Conservation (phyloP, 495 filamentous ascomycete species). For the Cryomyces minteri region DNA sequence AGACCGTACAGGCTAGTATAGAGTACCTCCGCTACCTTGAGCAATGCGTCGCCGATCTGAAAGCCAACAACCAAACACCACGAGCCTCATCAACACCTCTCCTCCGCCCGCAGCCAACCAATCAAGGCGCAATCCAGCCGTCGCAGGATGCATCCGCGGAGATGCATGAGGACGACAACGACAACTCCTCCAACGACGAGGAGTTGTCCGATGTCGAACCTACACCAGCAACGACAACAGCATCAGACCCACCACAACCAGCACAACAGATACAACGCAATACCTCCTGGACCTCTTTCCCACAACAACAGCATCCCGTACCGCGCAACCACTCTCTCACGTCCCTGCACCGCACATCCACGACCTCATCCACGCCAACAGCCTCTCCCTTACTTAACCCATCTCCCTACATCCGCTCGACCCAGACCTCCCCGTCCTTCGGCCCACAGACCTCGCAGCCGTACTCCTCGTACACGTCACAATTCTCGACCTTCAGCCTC, state of each 20-base stretch:
- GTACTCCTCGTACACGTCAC: not conserved
- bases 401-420: slow-evolving; percentile 6
- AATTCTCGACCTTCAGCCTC: not conserved
- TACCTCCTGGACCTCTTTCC: slow-evolving; percentile 1
- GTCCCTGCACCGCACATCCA: too few relatives aligned
- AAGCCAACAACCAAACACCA: slow-evolving; percentile 30
- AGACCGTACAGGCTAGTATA: slow-evolving; percentile 56
- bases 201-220: slow-evolving; percentile 11
- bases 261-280: slow-evolving; percentile 15
- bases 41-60: slow-evolving; percentile 67
- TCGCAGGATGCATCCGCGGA: not conserved
- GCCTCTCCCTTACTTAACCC: not conserved
- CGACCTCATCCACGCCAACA: not conserved
- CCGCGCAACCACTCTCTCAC: too few relatives aligned
- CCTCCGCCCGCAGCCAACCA: not conserved
- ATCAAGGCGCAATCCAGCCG: not conserved
- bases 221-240: slow-evolving; percentile 1
- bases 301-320: slow-evolving; percentile 1
- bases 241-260: too few relatives aligned
- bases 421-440: slow-evolving; percentile 5
- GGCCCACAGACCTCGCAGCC: slow-evolving; percentile 2
- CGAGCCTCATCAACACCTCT: not conserved
- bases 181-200: slow-evolving; percentile 16
- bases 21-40: slow-evolving; percentile 94
- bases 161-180: slow-evolving; percentile 6